Evolutionary conservation across 257 asterid genomes (phyloP).

Genomic region (Jacaranda mimosifolia): DNA sequence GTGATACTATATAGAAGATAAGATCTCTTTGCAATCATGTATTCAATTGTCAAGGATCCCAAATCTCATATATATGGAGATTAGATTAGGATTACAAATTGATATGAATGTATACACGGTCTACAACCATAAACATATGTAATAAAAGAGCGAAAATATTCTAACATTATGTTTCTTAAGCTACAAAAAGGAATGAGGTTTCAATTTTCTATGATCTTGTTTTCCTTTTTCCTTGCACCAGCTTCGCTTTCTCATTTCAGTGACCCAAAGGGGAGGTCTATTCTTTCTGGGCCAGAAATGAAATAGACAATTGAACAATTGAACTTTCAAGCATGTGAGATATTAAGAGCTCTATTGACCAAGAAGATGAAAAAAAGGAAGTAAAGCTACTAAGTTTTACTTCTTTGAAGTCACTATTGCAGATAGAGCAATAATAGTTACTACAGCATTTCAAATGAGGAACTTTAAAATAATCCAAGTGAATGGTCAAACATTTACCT

Average conservation of each 20-base stretch:
- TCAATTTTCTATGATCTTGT: conserved; percentile 16
- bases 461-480: conserved; percentile 35
- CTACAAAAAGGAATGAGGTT: neutral
- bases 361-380: neutral
- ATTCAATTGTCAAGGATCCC: no score
- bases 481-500: conserved; percentile 1
- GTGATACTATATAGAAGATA: no score
- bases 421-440: conserved; percentile 13
- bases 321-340: conserved; percentile 16
- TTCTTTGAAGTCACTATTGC: conserved; percentile 20
- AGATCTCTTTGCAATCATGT: no score
- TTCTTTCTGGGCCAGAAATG: conserved; percentile 16
- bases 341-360: neutral
- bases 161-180: neutral
- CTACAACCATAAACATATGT: no score
- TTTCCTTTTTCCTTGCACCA: neutral
- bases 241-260: conserved; percentile 19
- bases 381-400: neutral
- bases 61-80: no score
- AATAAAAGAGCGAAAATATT: no score
- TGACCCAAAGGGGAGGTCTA: neutral
- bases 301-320: conserved; percentile 9
- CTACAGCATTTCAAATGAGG: conserved; percentile 22
- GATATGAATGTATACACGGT: no score
- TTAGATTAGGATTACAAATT: no score